phyloP scores from a whole-genome alignment of 805 yeast species.

The Nakazawaea wyomingensis region DNA sequence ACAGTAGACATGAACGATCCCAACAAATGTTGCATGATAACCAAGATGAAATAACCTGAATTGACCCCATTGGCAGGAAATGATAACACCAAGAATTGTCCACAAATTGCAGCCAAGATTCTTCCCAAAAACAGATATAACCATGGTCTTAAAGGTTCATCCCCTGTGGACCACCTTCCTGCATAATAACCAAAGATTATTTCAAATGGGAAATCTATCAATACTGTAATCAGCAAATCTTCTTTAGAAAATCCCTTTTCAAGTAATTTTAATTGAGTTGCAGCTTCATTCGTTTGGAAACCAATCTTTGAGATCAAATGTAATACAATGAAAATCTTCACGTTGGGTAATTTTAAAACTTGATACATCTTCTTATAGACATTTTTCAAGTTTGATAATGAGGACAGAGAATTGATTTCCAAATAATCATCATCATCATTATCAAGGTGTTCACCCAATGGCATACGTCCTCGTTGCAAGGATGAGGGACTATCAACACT shows the following conservation, averaged over 20 bases:
- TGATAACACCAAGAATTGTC: constrained; percentile 63
- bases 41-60: constrained; percentile 54
- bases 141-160: constrained; percentile 83
- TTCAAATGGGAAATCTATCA: constrained; percentile 95
- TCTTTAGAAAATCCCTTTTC: constrained; percentile 93
- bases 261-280: constrained; percentile 83
- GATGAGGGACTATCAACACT: constrained; percentile 10
- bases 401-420: constrained; percentile 18
- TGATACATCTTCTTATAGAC: constrained; percentile 65
- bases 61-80: constrained; percentile 62
- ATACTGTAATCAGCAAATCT: constrained; percentile 85
- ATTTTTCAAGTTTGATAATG: constrained; percentile 36
- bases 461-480: constrained; percentile 11
- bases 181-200: constrained; percentile 93
- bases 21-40: constrained; percentile 75
- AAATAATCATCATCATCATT: no score
- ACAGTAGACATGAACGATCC: constrained; percentile 92
- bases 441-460: constrained; percentile 19
- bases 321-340: constrained; percentile 67
- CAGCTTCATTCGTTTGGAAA: constrained; percentile 94
- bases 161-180: constrained; percentile 88
- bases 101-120: constrained; percentile 65
- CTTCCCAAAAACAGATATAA: constrained; percentile 81
- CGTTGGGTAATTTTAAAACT: constrained; percentile 64
- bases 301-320: constrained; percentile 84